Conservation (phyloP, 164 flowering plant genomes). For the Vitis cinerea region DNA sequence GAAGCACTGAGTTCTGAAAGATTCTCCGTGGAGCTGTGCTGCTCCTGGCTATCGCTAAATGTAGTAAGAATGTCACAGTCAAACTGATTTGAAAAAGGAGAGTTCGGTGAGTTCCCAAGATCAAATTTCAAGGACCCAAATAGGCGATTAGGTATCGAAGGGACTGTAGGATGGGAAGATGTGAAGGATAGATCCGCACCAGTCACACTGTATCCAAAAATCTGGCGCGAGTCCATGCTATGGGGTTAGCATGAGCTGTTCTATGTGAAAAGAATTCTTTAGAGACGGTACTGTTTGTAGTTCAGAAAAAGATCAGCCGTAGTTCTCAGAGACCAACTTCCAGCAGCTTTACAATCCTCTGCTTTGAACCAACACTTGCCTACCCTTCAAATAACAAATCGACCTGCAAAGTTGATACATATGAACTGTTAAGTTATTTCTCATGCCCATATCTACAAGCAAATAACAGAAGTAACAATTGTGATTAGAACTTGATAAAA, state of each 20-base stretch:
- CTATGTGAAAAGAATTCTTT: neutral
- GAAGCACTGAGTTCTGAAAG: conserved; percentile 49
- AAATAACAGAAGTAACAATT: too few species aligned
- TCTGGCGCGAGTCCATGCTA: conserved; percentile 60
- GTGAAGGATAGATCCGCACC: conserved; percentile 37
- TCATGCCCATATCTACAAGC: too few species aligned
- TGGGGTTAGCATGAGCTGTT: conserved; percentile 23
- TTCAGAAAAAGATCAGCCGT: neutral
- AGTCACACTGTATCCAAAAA: conserved; percentile 37
- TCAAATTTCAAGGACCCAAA: conserved; percentile 44
- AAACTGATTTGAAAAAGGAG: conserved; percentile 55
- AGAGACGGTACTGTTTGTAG: neutral
- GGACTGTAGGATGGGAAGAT: conserved; percentile 33
- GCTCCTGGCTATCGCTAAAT: conserved; percentile 60
- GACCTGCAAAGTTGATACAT: conserved; percentile 10
- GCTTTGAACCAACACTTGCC: neutral
- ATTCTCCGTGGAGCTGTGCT: conserved; percentile 55
- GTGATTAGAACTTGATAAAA: too few species aligned
- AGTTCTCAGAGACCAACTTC: neutral
- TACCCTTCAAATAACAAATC: neutral
- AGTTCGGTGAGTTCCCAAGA: conserved; percentile 52
- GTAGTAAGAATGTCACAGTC: conserved; percentile 50
- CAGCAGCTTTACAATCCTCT: neutral
- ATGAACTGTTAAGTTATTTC: neutral
- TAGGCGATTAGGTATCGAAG: conserved; percentile 36